phyloP scores from a whole-genome alignment of 1,284 basidiomycete species.

The Termitomyces sp. region DNA sequence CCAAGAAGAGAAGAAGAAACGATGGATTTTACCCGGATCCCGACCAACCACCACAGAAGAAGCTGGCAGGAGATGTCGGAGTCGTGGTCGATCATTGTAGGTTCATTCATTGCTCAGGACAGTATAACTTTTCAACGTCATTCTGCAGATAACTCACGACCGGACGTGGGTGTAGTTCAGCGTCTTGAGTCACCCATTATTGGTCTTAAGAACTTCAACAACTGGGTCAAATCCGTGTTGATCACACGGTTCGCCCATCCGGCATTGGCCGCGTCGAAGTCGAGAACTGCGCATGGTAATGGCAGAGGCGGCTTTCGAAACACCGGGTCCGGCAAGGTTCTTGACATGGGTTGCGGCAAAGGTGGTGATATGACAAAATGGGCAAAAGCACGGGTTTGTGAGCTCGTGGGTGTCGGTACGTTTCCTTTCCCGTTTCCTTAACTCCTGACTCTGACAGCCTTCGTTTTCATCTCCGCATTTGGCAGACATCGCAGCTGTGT shows the following conservation, averaged over 20 bases:
- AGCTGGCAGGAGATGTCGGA: constrained; percentile 55
- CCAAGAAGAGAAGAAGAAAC: constrained; percentile 37
- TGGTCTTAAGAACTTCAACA: constrained; percentile 96
- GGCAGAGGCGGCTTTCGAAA: constrained; percentile 26
- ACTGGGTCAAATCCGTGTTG: constrained; percentile 97
- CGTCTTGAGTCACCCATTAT: constrained; percentile 94
- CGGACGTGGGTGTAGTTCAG: constrained; percentile 82
- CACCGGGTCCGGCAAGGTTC: constrained; percentile 58
- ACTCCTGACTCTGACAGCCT: background rate
- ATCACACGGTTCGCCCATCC: constrained; percentile 83
- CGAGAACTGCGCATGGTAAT: constrained; percentile 21
- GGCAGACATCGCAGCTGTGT: constrained; percentile 86
- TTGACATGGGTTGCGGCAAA: constrained; percentile 98
- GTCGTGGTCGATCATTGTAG: constrained; percentile 70
- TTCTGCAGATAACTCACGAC: constrained; percentile 79
- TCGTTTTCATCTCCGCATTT: background rate
- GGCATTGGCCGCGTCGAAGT: constrained; percentile 38
- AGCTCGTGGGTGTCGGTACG: constrained; percentile 82
- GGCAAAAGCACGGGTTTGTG: constrained; percentile 79
- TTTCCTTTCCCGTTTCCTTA: constrained; percentile 15
- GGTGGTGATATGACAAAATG: constrained; percentile 97
- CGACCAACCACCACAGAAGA: constrained; percentile 46
- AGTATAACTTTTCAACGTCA: constrained; percentile 4
- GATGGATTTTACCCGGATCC: constrained; percentile 46
- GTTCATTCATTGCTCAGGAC: constrained; percentile 25